Conservation (phyloP, 2,329 filamentous ascomycete genomes). For the Nemania sp. region DNA sequence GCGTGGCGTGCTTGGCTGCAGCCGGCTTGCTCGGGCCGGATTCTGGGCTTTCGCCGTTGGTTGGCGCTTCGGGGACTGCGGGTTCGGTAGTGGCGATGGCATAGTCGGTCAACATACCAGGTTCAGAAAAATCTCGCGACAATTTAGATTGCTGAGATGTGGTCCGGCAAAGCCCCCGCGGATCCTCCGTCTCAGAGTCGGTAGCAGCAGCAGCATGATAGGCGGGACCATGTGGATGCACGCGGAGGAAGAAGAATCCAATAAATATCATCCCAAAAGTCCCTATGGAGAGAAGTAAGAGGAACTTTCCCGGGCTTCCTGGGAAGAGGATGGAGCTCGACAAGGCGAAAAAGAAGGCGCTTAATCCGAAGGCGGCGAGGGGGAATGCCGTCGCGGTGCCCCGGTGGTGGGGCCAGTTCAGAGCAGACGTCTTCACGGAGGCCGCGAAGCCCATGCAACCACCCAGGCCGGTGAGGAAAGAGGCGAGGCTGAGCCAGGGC, state of each 20-base stretch:
- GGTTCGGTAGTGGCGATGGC: constrained; percentile 40
- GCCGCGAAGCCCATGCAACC: constrained; percentile 91
- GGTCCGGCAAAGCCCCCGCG: constrained; percentile 49
- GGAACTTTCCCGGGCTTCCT: constrained; percentile 79
- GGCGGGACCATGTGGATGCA: constrained; percentile 59
- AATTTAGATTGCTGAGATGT: constrained; percentile 49
- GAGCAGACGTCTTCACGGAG: constrained; percentile 81
- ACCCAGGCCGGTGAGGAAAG: constrained; percentile 83
- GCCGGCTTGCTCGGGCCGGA: constrained; percentile 28
- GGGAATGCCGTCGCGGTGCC: constrained; percentile 95
- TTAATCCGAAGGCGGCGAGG: constrained; percentile 88
- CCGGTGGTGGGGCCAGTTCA: constrained; percentile 89
- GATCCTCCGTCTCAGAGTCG: constrained; percentile 43
- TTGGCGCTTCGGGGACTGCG: constrained; percentile 32
- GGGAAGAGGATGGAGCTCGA: constrained; percentile 78
- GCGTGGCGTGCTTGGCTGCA: constrained; percentile 30
- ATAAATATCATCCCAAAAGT: constrained; percentile 76
- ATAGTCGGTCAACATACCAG: constrained; percentile 63
- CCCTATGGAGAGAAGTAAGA: constrained; percentile 78
- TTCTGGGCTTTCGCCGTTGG: constrained; percentile 21
- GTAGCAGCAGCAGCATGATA: constrained; percentile 63
- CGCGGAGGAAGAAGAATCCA: constrained; percentile 83
- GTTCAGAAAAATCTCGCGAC: constrained; percentile 54
- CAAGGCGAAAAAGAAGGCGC: constrained; percentile 93
- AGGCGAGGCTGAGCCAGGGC: constrained; percentile 74